Evolutionary conservation across 2,329 filamentous ascomycete genomes (phyloP).

Genomic region (Cytospora paraplurivora): DNA sequence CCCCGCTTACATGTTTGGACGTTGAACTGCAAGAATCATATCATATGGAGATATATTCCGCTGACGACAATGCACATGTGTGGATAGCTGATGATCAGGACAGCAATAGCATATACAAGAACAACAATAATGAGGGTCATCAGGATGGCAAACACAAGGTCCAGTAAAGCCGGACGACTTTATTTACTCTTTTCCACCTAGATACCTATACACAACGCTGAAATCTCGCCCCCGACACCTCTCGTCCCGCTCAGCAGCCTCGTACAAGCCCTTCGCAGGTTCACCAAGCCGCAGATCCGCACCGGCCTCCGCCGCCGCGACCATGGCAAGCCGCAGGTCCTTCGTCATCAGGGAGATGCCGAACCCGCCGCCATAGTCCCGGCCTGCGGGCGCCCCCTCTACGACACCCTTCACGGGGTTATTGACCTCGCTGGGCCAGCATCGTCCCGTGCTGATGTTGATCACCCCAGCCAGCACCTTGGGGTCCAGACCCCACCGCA

Average conservation of each 20-base stretch:
- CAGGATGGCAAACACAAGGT: background rate
- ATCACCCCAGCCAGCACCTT: constrained; percentile 78
- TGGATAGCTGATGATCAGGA: background rate
- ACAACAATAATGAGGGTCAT: background rate
- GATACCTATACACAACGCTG: constrained; percentile 76
- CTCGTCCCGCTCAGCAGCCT: constrained; percentile 62
- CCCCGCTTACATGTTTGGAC: too few relatives aligned
- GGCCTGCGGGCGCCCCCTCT: constrained; percentile 70
- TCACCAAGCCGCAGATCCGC: constrained; percentile 67
- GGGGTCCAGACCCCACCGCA: constrained; percentile 61
- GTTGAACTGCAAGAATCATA: too few relatives aligned
- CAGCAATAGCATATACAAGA: too few relatives aligned
- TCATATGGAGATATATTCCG: too few relatives aligned
- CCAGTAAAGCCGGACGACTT: background rate
- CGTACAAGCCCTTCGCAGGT: constrained; percentile 67
- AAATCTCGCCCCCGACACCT: constrained; percentile 72
- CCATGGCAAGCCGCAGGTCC: constrained; percentile 71
- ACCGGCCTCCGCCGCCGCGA: constrained; percentile 69
- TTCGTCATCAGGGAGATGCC: constrained; percentile 80
- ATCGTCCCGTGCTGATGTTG: constrained; percentile 90
- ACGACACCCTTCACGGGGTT: constrained; percentile 90
- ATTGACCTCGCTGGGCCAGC: constrained; percentile 95
- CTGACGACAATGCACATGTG: background rate
- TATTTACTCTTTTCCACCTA: constrained; percentile 55
- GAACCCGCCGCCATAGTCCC: constrained; percentile 78